A percentile compares a stretch with the other conserved stretches of the same genome.
Conservation (phyloP, 1,284 basidiomycete genomes). For the Tetrapyrgos nigripes region DNA sequence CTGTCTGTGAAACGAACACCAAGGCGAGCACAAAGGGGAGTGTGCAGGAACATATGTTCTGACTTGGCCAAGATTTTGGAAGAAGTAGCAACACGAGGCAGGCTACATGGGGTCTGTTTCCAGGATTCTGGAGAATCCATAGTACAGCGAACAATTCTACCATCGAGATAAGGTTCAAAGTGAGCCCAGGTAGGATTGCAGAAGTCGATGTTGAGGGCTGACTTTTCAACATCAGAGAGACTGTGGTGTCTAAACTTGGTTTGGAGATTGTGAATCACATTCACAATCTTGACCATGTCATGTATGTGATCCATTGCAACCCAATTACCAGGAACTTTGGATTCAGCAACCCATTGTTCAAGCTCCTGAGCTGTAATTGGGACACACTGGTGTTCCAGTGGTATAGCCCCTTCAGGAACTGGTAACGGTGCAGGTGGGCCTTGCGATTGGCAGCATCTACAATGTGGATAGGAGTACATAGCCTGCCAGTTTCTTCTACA, state of each 20-base stretch:
- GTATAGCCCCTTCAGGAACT: background rate
- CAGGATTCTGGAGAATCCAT: background rate
- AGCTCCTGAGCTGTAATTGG: background rate
- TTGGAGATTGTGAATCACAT: background rate
- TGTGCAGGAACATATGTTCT: background rate
- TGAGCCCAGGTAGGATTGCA: background rate
- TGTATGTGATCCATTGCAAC: background rate
- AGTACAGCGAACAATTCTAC: too few species aligned
- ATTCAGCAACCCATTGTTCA: background rate
- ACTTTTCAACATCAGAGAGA: background rate
- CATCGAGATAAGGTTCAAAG: background rate
- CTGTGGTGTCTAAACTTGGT: background rate
- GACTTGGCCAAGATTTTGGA: background rate
- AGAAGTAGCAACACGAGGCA: background rate
- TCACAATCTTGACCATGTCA: background rate
- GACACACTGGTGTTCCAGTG: background rate
- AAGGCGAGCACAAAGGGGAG: background rate
- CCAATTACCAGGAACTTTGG: background rate
- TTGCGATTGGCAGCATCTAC: background rate
- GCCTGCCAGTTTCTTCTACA: background rate
- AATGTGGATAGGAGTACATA: background rate
- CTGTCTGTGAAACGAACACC: background rate
- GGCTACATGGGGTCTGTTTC: background rate
- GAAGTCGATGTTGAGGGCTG: background rate
- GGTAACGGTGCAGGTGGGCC: background rate